These are phyloP conservation scores for Fusarium sp. DNA, from an alignment of 2,329 filamentous ascomycete genomes.

Conservation along the genomic window DNA sequence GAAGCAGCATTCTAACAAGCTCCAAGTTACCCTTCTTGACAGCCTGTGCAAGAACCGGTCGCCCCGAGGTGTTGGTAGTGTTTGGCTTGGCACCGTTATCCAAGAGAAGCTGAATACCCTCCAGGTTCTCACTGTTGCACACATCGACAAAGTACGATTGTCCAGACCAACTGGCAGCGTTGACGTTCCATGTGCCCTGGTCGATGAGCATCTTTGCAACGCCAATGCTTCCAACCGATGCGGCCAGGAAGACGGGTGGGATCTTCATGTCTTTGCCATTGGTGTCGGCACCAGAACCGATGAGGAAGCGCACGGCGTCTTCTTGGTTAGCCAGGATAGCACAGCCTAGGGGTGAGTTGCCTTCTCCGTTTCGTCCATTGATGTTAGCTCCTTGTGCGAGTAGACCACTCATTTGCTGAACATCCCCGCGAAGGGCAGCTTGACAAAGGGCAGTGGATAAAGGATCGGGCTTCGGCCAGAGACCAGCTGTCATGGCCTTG, in stretches of 20 bases:
- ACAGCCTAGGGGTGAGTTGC: constrained; percentile 48
- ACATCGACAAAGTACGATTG: constrained; percentile 46
- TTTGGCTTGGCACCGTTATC: constrained; percentile 45
- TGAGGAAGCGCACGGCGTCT: constrained; percentile 46
- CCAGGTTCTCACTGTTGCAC: constrained; percentile 36
- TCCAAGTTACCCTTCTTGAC: constrained; percentile 42
- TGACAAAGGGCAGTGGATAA: constrained; percentile 50
- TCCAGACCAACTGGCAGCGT: constrained; percentile 43
- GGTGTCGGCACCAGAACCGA: constrained; percentile 45
- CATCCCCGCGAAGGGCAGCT: constrained; percentile 46
- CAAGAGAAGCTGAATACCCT: constrained; percentile 44
- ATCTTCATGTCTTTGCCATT: constrained; percentile 38
- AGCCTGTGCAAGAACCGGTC: constrained; percentile 42
- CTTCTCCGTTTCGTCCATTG: constrained; percentile 49
- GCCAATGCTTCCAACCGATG: constrained; percentile 41
- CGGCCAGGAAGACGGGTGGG: constrained; percentile 48
- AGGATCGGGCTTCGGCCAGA: constrained; percentile 49
- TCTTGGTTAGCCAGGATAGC: constrained; percentile 47
- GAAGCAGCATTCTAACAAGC: constrained; percentile 43
- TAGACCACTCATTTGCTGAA: constrained; percentile 46
- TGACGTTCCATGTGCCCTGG: constrained; percentile 44
- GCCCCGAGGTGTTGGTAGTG: constrained; percentile 38
- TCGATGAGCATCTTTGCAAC: constrained; percentile 43
- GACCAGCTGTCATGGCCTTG: constrained; percentile 47
- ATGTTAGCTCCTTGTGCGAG: constrained; percentile 49